phyloP scores from a whole-genome alignment of 495 filamentous ascomycete species.

The Tuber microsphaerosporum region DNA sequence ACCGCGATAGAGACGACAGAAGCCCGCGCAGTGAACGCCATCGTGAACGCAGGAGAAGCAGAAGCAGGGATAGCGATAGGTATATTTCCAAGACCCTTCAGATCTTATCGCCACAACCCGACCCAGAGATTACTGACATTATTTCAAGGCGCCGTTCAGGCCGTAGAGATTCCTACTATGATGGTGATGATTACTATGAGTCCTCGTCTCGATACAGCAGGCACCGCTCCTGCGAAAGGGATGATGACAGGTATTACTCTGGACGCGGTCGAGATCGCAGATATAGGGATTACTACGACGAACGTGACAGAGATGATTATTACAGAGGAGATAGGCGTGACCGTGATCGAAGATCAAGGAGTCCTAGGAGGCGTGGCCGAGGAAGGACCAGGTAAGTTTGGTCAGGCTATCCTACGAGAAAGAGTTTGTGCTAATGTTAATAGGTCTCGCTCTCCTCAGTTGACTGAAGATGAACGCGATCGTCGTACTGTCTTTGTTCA shows the following conservation, averaged over 20 bases:
- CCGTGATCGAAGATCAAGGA: conserved; percentile 50
- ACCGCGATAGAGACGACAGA: conserved; percentile 57
- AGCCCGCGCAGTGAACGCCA: conserved; percentile 56
- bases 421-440: conserved; percentile 21
- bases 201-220: conserved; percentile 48
- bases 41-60: conserved; percentile 36
- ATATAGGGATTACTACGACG: conserved; percentile 62
- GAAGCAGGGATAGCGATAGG: conserved; percentile 50
- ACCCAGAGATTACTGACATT: conserved; percentile 19
- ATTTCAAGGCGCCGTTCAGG: conserved; percentile 45
- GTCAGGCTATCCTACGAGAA: not conserved
- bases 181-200: conserved; percentile 58
- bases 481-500: conserved; percentile 96
- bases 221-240: conserved; percentile 47
- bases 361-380: conserved; percentile 44
- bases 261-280: conserved; percentile 64
- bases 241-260: conserved; percentile 70
- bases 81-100: conserved; percentile 13
- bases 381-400: conserved; percentile 37
- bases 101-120: not conserved
- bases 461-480: conserved; percentile 93
- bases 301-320: conserved; percentile 53
- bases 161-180: conserved; percentile 54
- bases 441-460: conserved; percentile 50
- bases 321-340: conserved; percentile 49